Evolutionary conservation across 139 green algal species (phyloP).

Genomic region (Spirogloea muscicola): DNA sequence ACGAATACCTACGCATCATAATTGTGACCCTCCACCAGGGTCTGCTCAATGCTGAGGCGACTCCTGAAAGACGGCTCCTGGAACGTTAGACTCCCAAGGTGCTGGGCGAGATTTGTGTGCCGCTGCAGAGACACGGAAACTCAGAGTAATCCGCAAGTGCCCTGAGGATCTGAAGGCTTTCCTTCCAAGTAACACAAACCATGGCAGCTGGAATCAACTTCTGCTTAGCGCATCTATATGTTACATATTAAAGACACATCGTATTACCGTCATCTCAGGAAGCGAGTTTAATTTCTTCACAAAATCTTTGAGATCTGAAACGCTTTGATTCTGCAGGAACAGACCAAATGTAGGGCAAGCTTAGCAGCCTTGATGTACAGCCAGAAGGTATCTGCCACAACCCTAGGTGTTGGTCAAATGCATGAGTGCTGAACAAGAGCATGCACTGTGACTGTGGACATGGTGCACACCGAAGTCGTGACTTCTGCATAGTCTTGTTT

Average conservation of each 20-base stretch:
- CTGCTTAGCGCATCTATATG: background rate
- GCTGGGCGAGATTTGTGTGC: constrained; percentile 51
- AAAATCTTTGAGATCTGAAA: constrained; percentile 59
- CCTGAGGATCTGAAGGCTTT: too few species aligned
- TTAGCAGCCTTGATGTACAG: too few species aligned
- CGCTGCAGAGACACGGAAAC: constrained; percentile 11
- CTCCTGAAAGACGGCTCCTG: constrained; percentile 42
- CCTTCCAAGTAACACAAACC: too few species aligned
- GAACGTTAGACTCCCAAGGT: constrained; percentile 19
- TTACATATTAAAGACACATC: too few species aligned
- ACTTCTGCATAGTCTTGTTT: constrained; percentile 51
- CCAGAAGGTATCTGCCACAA: too few species aligned
- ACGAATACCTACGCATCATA: constrained; percentile 20
- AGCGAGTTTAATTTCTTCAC: constrained; percentile 61
- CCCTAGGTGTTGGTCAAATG: too few species aligned
- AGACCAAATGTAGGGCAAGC: too few species aligned
- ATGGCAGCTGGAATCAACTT: too few species aligned
- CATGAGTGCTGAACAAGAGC: too few species aligned
- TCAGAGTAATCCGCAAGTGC: too few species aligned
- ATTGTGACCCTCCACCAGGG: constrained; percentile 58
- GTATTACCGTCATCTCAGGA: constrained; percentile 49
- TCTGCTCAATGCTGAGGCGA: constrained; percentile 61
- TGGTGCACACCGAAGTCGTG: background rate
- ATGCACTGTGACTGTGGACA: too few species aligned
- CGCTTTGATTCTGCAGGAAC: constrained; percentile 12